Evolutionary conservation across 257 asterid species (phyloP).

Genomic region (Perilla frutescens): DNA sequence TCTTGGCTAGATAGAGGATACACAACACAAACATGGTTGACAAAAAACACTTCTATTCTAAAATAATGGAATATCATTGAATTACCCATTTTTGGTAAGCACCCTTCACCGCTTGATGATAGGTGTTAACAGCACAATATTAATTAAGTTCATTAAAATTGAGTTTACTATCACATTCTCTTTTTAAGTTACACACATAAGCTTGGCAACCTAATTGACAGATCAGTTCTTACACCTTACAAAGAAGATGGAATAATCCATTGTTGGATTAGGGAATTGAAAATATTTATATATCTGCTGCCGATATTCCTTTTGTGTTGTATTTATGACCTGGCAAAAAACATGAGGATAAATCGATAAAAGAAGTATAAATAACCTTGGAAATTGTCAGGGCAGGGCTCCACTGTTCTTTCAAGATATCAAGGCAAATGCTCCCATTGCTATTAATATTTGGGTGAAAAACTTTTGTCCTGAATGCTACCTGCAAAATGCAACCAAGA

Average conservation of each 20-base stretch:
- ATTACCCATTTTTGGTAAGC: background rate
- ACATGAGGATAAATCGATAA: slow-evolving; percentile 15
- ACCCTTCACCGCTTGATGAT: background rate
- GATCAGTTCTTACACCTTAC: background rate
- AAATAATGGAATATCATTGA: background rate
- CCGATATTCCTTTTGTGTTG: background rate
- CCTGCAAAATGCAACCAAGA: slow-evolving; percentile 49
- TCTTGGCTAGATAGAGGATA: background rate
- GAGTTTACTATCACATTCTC: background rate
- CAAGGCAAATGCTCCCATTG: slow-evolving; percentile 82
- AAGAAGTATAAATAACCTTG: slow-evolving; percentile 52
- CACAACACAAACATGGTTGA: background rate
- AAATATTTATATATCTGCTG: background rate
- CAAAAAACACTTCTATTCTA: background rate
- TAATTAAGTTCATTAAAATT: background rate
- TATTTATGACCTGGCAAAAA: background rate
- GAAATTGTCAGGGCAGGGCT: slow-evolving; percentile 85
- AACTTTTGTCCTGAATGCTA: slow-evolving; percentile 78
- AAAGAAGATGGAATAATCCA: background rate
- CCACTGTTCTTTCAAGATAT: slow-evolving; percentile 88
- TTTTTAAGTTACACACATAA: background rate
- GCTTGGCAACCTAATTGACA: background rate
- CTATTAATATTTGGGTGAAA: slow-evolving; percentile 83
- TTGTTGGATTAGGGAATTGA: background rate
- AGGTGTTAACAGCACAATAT: background rate